These are phyloP conservation scores for Clavariopsis aquatica DNA, from an alignment of 495 filamentous ascomycete species.

Conservation along the genomic window DNA sequence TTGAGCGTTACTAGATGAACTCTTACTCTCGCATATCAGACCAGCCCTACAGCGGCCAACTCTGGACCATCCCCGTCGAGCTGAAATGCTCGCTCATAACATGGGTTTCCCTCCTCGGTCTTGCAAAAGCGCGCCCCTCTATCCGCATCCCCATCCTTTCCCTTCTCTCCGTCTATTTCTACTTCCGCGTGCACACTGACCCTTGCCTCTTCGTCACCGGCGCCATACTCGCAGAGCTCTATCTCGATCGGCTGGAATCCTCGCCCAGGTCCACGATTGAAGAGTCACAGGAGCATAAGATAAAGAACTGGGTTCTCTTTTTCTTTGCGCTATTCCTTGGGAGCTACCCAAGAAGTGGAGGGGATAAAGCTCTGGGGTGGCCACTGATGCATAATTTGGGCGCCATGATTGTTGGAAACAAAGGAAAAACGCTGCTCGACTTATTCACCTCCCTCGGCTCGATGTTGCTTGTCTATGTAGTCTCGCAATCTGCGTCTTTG, in stretches of 20 bases:
- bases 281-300: background rate
- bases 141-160: background rate
- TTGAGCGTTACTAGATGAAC: background rate
- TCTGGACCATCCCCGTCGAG: slow-evolving; percentile 11
- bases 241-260: background rate
- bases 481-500: background rate
- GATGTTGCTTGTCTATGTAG: background rate
- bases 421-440: background rate
- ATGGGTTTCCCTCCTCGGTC: background rate
- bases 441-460: background rate
- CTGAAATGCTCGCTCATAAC: slow-evolving; percentile 3
- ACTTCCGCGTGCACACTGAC: background rate
- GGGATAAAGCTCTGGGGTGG: background rate
- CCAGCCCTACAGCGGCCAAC: background rate
- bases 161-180: background rate
- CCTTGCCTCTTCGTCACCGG: background rate
- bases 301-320: background rate
- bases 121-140: background rate
- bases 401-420: background rate
- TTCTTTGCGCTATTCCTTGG: background rate
- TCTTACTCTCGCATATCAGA: background rate
- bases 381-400: background rate
- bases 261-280: background rate
- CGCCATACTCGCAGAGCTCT: background rate
- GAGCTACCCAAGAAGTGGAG: background rate